Conservation (phyloP, 2,329 filamentous ascomycete species). For the Phaeomoniella chlamydospora region DNA sequence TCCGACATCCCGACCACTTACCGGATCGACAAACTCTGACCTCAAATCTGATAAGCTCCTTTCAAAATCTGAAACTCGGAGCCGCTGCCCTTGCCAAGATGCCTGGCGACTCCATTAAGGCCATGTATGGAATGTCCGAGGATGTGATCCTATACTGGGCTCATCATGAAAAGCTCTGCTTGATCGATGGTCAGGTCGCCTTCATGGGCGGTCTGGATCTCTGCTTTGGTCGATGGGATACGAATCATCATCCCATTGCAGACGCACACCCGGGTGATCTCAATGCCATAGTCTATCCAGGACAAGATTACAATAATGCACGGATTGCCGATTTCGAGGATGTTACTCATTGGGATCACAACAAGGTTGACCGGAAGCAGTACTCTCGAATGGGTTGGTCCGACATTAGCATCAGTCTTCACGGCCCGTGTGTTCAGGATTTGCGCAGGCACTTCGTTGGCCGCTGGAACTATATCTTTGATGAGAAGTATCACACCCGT, state of each 20-base stretch:
- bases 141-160: conserved; percentile 83
- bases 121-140: conserved; percentile 67
- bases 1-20: conserved; percentile 78
- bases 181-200: conserved; percentile 63
- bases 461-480: conserved; percentile 83
- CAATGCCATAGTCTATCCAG: conserved; percentile 65
- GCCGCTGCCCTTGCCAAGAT: conserved; percentile 46
- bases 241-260: conserved; percentile 70
- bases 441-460: conserved; percentile 67
- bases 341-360: conserved; percentile 66
- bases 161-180: conserved; percentile 80
- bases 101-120: conserved; percentile 58
- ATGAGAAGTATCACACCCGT: conserved; percentile 59
- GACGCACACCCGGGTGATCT: conserved; percentile 70
- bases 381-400: conserved; percentile 88
- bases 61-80: conserved; percentile 40
- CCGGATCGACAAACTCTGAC: conserved; percentile 57
- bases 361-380: conserved; percentile 68
- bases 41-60: conserved; percentile 39
- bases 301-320: conserved; percentile 89
- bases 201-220: conserved; percentile 90
- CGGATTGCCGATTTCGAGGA: conserved; percentile 66
- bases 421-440: conserved; percentile 61
- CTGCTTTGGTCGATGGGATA: conserved; percentile 82
- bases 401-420: conserved; percentile 65